A percentile compares a stretch with the other conserved stretches of the same genome.
phyloP scores from a whole-genome alignment of 805 yeast species.

The Cyberlindnera xylosilytica region DNA sequence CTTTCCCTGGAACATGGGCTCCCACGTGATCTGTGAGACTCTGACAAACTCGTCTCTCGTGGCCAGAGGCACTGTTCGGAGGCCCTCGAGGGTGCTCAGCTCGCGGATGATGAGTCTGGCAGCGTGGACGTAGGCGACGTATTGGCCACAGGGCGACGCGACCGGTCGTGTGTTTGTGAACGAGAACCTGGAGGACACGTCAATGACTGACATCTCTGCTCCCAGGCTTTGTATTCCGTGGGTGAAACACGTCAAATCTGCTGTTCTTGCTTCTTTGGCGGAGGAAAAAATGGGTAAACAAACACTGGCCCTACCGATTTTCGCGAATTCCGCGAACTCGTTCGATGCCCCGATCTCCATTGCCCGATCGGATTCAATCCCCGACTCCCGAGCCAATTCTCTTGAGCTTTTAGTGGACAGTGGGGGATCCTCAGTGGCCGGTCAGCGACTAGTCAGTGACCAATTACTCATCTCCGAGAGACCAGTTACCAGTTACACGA shows the following conservation, averaged over 20 bases:
- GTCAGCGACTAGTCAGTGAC: too few species aligned
- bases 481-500: too few species aligned
- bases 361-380: neutral
- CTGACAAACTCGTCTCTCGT: constrained; percentile 4
- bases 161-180: constrained; percentile 11
- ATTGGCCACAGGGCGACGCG: constrained; percentile 16
- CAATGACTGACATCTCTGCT: constrained; percentile 14
- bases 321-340: neutral
- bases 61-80: constrained; percentile 8
- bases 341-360: neutral
- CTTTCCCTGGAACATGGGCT: constrained; percentile 8
- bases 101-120: constrained; percentile 16
- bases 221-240: too few species aligned
- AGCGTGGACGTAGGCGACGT: constrained; percentile 15
- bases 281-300: neutral
- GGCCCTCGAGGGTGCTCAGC: constrained; percentile 10
- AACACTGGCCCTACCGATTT: neutral
- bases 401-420: too few species aligned
- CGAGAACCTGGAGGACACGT: constrained; percentile 15
- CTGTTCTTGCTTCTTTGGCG: too few species aligned
- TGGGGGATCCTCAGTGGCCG: too few species aligned
- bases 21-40: constrained; percentile 21
- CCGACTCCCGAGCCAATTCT: neutral
- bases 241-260: too few species aligned
- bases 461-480: too few species aligned